Evolutionary conservation across 768 basidiomycete species (phyloP).

Genomic region (Gautieria morchelliformis): DNA sequence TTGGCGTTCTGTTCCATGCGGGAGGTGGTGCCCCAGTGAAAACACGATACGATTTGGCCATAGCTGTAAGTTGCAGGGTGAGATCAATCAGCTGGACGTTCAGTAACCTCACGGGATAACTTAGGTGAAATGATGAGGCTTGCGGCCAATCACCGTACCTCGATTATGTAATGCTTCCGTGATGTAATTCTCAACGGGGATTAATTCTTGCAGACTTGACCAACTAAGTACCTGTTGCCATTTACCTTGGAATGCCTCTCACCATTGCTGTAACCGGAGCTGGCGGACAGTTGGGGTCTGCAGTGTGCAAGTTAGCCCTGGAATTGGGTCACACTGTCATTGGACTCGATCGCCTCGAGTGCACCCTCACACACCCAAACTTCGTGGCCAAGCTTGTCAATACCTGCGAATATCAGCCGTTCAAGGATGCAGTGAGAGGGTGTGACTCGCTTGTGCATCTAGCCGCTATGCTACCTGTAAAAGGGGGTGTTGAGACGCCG

Average conservation of each 20-base stretch:
- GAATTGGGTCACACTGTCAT: slow-evolving; percentile 40
- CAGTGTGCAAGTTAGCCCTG: slow-evolving; percentile 26
- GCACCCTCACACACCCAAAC: slow-evolving; percentile 12
- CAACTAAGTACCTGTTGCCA: no score
- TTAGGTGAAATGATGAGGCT: no score
- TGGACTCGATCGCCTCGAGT: slow-evolving; percentile 35
- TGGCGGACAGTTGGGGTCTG: neutral
- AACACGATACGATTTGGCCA: slow-evolving; percentile 5
- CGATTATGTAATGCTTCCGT: no score
- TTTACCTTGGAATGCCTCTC: neutral
- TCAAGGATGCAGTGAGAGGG: slow-evolving; percentile 36
- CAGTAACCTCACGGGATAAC: no score
- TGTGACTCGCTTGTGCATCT: slow-evolving; percentile 52
- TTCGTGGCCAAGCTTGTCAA: slow-evolving; percentile 39
- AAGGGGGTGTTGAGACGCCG: neutral
- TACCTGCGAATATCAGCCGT: slow-evolving; percentile 38
- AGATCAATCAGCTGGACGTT: no score
- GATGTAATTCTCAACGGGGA: no score
- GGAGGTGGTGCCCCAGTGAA: slow-evolving; percentile 3
- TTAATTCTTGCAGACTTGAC: no score
- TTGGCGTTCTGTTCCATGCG: neutral
- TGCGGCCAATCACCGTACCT: no score
- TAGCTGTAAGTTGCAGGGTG: neutral
- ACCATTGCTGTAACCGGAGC: neutral
- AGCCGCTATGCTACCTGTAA: slow-evolving; percentile 27